These are phyloP conservation scores for Tolypocladium tropicale DNA, from an alignment of 2,329 filamentous ascomycete species.

Conservation along the genomic window DNA sequence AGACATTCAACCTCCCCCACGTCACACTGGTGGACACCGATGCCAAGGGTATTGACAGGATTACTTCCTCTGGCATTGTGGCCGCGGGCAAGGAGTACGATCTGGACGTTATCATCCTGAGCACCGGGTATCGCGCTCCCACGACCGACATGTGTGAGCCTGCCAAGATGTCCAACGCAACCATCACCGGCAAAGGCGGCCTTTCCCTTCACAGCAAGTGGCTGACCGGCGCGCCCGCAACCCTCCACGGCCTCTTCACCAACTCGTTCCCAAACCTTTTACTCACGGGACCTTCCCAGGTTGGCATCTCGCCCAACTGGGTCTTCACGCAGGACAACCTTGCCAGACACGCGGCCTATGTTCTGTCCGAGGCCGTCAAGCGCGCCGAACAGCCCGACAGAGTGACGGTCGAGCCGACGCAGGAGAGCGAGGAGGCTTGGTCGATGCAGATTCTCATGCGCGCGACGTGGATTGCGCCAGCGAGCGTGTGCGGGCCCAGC, in stretches of 20 bases:
- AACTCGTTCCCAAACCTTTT: conserved; percentile 46
- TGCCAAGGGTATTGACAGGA: conserved; percentile 36
- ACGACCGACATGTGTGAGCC: conserved; percentile 19
- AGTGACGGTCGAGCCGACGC: conserved; percentile 30
- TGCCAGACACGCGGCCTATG: conserved; percentile 31
- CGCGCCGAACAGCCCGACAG: conserved; percentile 5
- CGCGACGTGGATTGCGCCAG: conserved; percentile 26
- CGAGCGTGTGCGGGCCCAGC: conserved; percentile 41
- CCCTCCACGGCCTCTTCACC: conserved; percentile 40
- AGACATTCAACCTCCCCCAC: conserved; percentile 46
- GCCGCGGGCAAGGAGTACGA: conserved; percentile 36
- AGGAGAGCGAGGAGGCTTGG: conserved; percentile 37
- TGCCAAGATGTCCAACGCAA: conserved; percentile 4
- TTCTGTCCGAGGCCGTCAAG: conserved; percentile 13
- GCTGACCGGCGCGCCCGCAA: conserved; percentile 27
- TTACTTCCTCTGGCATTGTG: conserved; percentile 36
- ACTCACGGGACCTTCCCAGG: conserved; percentile 32
- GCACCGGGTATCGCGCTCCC: conserved; percentile 27
- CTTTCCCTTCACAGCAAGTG: conserved; percentile 35
- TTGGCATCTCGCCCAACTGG: conserved; percentile 26
- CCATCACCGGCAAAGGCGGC: conserved; percentile 32
- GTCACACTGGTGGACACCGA: conserved; percentile 52
- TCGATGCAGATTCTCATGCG: conserved; percentile 25
- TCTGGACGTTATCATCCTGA: conserved; percentile 22
- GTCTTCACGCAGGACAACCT: conserved; percentile 23